Conservation (phyloP, 345 rosid genomes). For the Nasturtium officinale region DNA sequence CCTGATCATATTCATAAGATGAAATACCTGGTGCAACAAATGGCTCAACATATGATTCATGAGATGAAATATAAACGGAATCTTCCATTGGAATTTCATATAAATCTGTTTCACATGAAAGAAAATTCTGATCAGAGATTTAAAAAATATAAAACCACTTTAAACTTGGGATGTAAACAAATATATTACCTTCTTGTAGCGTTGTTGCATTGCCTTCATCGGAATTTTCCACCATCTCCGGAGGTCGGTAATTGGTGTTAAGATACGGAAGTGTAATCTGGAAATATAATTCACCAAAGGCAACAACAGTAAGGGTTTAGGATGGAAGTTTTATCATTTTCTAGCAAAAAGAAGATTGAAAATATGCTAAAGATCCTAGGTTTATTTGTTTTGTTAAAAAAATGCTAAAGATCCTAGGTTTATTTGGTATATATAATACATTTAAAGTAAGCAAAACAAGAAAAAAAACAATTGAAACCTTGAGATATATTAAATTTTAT, state of each 20-base stretch:
- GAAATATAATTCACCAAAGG: neutral
- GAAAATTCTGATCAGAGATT: neutral
- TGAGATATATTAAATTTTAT: neutral
- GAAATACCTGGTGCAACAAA: no score
- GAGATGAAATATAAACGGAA: neutral
- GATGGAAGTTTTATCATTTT: neutral
- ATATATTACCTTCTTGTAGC: neutral
- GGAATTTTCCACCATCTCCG: neutral
- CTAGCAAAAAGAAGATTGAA: neutral
- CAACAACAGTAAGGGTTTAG: neutral
- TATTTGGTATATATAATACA: neutral
- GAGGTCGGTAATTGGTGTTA: neutral
- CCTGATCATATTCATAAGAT: no score
- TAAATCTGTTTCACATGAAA: neutral
- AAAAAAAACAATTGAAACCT: neutral
- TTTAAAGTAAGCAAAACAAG: neutral
- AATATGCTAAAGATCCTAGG: no score
- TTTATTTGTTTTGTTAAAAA: neutral
- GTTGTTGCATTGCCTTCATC: neutral
- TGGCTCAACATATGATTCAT: constrained; percentile 31
- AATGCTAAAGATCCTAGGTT: neutral
- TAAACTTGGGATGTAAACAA: neutral
- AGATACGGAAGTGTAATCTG: neutral
- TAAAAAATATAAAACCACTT: neutral
- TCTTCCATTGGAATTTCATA: no score